Evolutionary conservation across 306 rosid species (phyloP).

Genomic region (Hippophae tibetana): DNA sequence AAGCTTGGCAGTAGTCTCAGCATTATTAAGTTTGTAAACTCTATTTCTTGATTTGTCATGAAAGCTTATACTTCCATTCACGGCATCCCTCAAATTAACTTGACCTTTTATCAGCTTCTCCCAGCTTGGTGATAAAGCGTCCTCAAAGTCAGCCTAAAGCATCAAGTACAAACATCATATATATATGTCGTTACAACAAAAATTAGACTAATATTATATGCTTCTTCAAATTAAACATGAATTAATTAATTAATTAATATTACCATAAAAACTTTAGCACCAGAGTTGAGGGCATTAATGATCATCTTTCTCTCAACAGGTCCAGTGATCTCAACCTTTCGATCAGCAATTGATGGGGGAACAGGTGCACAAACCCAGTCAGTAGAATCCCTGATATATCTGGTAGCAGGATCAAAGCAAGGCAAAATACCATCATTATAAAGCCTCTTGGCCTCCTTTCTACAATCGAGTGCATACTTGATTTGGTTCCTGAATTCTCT

Average conservation of each 20-base stretch:
- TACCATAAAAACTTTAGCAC: conserved; percentile 92
- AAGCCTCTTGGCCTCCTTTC: conserved; percentile 59
- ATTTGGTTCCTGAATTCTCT: conserved; percentile 62
- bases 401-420: conserved; percentile 65
- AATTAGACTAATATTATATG: neutral
- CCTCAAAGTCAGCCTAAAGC: conserved; percentile 75
- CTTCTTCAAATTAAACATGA: neutral
- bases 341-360: conserved; percentile 58
- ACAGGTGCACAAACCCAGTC: conserved; percentile 65
- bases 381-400: conserved; percentile 39
- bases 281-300: conserved; percentile 90
- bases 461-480: conserved; percentile 61
- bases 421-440: conserved; percentile 66
- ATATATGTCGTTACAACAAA: too few relatives aligned
- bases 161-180: too few relatives aligned
- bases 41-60: conserved; percentile 68
- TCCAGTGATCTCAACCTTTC: conserved; percentile 87
- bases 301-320: conserved; percentile 88
- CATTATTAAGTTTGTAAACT: conserved; percentile 73
- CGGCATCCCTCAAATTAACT: conserved; percentile 81
- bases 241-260: neutral
- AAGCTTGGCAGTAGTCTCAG: conserved; percentile 58
- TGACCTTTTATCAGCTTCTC: conserved; percentile 85
- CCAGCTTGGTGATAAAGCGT: conserved; percentile 93
- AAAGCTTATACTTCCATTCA: conserved; percentile 64